These are phyloP conservation scores for Sequoia sempervirens DNA, from an alignment of 75 land plant genomes.

Conservation along the genomic window DNA sequence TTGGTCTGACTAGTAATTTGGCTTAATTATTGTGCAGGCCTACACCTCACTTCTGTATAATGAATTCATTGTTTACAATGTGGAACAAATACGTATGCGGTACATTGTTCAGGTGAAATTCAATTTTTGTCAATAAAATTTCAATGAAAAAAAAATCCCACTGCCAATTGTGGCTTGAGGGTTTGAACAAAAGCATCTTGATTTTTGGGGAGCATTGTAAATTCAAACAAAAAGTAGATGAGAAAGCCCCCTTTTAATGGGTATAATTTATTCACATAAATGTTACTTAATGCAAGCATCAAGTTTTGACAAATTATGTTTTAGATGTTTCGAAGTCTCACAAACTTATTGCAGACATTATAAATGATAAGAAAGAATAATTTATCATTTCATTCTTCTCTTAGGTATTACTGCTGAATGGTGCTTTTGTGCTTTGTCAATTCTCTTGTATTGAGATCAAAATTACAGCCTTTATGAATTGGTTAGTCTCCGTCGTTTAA, in stretches of 20 bases:
- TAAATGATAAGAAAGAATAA: background rate
- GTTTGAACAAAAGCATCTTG: background rate
- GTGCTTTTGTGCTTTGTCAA: background rate
- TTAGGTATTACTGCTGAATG: background rate
- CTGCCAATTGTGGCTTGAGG: background rate
- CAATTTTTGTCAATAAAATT: conserved; percentile 26
- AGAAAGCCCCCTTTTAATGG: background rate
- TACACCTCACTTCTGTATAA: conserved; percentile 55
- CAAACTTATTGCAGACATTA: background rate
- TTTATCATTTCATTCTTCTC: background rate
- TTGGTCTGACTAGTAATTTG: background rate
- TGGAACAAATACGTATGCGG: conserved; percentile 87
- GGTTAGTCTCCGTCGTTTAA: background rate
- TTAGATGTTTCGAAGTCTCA: background rate
- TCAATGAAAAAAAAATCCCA: background rate
- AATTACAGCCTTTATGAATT: background rate
- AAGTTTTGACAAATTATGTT: background rate
- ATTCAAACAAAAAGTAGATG: background rate
- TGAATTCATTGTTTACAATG: conserved; percentile 94
- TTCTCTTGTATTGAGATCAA: background rate
- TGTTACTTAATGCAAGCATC: background rate
- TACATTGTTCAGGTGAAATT: conserved; percentile 85
- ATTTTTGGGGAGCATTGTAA: background rate
- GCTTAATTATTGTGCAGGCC: conserved; percentile 35
- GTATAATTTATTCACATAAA: background rate